phyloP scores from a whole-genome alignment of 345 rosid genomes.

The Bretschneidera sinensis region DNA sequence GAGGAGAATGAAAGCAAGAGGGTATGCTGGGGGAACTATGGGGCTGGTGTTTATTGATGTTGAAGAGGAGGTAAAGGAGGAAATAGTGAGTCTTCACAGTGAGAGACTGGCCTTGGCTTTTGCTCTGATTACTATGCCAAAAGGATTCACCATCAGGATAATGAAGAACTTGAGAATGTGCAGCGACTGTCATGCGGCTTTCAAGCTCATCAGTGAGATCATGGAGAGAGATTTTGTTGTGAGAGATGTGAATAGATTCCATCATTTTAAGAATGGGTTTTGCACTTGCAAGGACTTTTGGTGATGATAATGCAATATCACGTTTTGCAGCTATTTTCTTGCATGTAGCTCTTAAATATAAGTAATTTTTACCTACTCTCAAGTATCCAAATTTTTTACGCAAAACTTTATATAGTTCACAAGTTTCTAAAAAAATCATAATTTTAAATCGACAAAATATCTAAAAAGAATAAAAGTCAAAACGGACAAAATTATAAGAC shows the following conservation, averaged over 20 bases:
- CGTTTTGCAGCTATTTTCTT: background rate
- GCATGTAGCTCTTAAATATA: no score
- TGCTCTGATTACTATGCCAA: constrained; percentile 44
- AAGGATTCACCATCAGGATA: constrained; percentile 43
- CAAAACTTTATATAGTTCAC: no score
- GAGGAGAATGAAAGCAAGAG: constrained; percentile 53
- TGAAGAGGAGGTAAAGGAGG: constrained; percentile 61
- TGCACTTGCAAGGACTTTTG: constrained; percentile 67
- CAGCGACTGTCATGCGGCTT: constrained; percentile 62
- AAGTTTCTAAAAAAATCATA: no score
- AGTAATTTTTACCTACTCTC: no score
- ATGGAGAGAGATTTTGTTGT: constrained; percentile 56
- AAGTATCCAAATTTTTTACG: no score
- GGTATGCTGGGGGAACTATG: constrained; percentile 46
- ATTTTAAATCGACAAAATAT: no score
- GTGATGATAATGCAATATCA: constrained; percentile 22
- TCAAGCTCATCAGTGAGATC: constrained; percentile 60
- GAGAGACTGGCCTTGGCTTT: constrained; percentile 68
- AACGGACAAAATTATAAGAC: no score
- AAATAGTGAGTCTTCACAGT: constrained; percentile 56
- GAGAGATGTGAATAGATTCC: constrained; percentile 75
- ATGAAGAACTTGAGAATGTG: constrained; percentile 82
- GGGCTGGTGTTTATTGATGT: constrained; percentile 53
- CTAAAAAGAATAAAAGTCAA: no score
- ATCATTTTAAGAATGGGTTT: constrained; percentile 50